Percentiles rank a stretch among this genome's conserved stretches.
These are phyloP conservation scores for Metschnikowia arizonensis DNA, from an alignment of 805 yeast genomes.

Conservation along the genomic window DNA sequence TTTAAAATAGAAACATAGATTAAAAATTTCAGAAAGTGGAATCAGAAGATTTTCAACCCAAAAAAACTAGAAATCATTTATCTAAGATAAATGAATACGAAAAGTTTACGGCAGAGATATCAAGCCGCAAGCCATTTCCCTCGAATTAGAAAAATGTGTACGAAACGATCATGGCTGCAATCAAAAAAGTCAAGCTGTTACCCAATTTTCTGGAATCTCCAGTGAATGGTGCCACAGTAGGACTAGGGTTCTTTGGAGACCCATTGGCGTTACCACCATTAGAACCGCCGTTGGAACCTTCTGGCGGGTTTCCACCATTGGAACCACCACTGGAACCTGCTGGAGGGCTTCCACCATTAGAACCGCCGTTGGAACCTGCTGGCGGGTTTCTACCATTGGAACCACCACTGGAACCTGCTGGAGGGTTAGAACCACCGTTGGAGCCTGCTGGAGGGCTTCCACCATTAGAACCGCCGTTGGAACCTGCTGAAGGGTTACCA, in stretches of 20 bases:
- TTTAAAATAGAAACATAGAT: background rate
- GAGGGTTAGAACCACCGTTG: no score
- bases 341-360: background rate
- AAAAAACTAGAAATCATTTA: background rate
- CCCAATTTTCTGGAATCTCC: background rate
- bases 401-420: background rate
- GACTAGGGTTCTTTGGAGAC: no score
- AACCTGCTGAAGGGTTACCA: no score
- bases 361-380: background rate
- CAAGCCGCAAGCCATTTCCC: background rate
- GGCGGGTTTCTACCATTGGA: no score
- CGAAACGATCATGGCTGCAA: background rate
- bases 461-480: background rate
- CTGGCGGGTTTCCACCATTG: background rate
- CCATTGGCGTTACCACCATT: no score
- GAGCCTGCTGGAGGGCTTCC: background rate
- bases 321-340: background rate
- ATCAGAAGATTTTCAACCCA: background rate
- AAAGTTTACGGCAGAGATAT: background rate
- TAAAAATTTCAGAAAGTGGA: background rate
- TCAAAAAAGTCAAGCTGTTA: background rate
- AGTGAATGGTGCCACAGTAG: no score
- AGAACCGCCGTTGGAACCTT: no score
- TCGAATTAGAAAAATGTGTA: background rate
- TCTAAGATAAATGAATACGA: background rate